Base-by-base conservation (phyloP, 2,329 filamentous ascomycete species). In the Neoarthrinium moseri region DNA sequence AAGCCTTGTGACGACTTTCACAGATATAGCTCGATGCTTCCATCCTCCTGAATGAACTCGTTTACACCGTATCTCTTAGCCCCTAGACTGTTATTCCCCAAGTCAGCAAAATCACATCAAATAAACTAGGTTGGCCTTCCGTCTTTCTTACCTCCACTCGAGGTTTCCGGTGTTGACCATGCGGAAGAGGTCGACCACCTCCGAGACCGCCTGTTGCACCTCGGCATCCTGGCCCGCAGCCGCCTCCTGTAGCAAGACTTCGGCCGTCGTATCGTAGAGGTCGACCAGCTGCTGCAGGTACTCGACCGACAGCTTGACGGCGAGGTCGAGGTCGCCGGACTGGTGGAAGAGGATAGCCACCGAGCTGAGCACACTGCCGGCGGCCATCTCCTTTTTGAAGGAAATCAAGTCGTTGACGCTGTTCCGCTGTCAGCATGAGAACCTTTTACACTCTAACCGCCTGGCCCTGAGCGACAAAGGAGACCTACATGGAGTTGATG, bases 331-430 rank as follows among this genome's bases (percentile, higher is more conserved):
- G 35, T 53, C 52, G 29, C 49, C 41, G 26, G 51, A 50, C 30
- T 58, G 48, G 12, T 55, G 45, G 38, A 56, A 61, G 32, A 61
- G 53, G 21, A 61, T 57, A 10, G 58, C 58, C 4, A 61, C 52
- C 2, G 57, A 60, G 41, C 56, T 58, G 4, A 61, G 37, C 7
- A 61, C 53, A 15, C 58, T 60, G 10, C 56, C 53, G 22, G 53
- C 54, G 8, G 26, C 26, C 40, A 39, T 57, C 33, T 59, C 56
- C 36, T 61, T 59, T 41, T 57, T 60, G 23, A 60, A 51, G 1
- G 58, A 61, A 17, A 60, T 18, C 5, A 60, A 33, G 30, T 60
- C 56, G 21, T 61, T 60, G 6, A 60, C 47, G n/a, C 57, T 61
- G 18, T 5, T 10, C 17, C 4, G 6, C 5, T n/a, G n/a, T n/a